These are phyloP conservation scores for Monosporascus sp. DNA, from an alignment of 2,329 filamentous ascomycete species.

Conservation along the genomic window DNA sequence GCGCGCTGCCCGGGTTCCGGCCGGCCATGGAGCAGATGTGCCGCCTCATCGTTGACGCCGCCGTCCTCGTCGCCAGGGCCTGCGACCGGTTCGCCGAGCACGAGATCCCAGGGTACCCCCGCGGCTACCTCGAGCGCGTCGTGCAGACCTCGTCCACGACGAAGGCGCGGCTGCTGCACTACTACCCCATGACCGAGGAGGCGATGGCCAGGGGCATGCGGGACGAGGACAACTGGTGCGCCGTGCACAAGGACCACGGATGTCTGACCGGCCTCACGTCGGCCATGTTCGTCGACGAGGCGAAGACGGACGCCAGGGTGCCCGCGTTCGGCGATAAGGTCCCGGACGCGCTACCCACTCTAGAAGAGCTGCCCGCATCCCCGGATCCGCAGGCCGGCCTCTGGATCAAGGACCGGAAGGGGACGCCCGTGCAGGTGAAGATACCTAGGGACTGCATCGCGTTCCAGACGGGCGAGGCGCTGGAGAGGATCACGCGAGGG, in stretches of 20 bases:
- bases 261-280: slow-evolving; percentile 91
- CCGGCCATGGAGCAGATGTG: slow-evolving; percentile 71
- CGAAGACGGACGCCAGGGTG: slow-evolving; percentile 28
- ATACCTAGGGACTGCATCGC: slow-evolving; percentile 90
- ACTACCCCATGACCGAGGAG: slow-evolving; percentile 63
- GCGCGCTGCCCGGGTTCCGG: slow-evolving; percentile 70
- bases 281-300: slow-evolving; percentile 93
- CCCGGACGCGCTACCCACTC: slow-evolving; percentile 37
- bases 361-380: slow-evolving; percentile 68
- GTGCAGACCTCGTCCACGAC: slow-evolving; percentile 82
- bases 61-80: slow-evolving; percentile 80
- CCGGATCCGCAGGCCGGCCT: slow-evolving; percentile 82
- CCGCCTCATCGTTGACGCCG: slow-evolving; percentile 80
- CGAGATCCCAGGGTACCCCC: slow-evolving; percentile 72
- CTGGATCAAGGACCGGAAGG: slow-evolving; percentile 87
- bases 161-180: slow-evolving; percentile 88
- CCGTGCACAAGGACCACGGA: slow-evolving; percentile 84
- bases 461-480: slow-evolving; percentile 91
- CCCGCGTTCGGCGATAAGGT: slow-evolving; percentile 29
- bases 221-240: slow-evolving; percentile 87
- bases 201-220: slow-evolving; percentile 27
- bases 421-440: slow-evolving; percentile 80
- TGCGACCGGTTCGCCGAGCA: slow-evolving; percentile 81
- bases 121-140: slow-evolving; percentile 78
- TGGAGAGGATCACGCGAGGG: slow-evolving; percentile 87